Percentiles rank a stretch among this genome's conserved stretches.
Conservation (phyloP, 2,329 filamentous ascomycete species). For the Aphanocladium album region DNA sequence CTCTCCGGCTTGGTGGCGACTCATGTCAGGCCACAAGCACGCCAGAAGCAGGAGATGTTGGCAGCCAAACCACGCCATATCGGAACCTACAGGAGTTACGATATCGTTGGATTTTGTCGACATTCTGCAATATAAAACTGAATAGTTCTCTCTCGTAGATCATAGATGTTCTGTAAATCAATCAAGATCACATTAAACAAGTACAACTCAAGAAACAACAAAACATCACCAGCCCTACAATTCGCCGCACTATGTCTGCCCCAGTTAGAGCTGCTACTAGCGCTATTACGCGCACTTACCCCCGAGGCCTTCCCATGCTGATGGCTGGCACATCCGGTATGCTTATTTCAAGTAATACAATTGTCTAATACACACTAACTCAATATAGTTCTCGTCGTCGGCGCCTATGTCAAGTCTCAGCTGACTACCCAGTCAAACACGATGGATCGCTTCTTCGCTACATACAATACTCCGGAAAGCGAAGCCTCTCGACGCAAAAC, state of each 20-base stretch:
- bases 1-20: neutral
- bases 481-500: constrained; percentile 28
- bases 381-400: constrained; percentile 19
- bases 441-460: constrained; percentile 34
- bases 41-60: constrained; percentile 8
- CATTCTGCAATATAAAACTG: neutral
- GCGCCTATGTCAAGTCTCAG: constrained; percentile 29
- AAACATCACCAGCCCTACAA: neutral
- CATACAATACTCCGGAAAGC: constrained; percentile 34
- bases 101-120: neutral
- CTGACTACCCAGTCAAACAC: constrained; percentile 28
- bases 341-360: neutral
- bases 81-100: constrained; percentile 7
- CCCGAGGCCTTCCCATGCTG: constrained; percentile 1
- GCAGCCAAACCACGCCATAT: constrained; percentile 10
- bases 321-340: constrained; percentile 8
- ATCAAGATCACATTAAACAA: neutral
- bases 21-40: constrained; percentile 8
- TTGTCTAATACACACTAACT: neutral
- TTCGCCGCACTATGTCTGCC: constrained; percentile 1
- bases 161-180: neutral
- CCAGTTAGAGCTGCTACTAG: constrained; percentile 5
- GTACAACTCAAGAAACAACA: neutral
- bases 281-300: constrained; percentile 6
- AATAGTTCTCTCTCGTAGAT: neutral